Base-by-base conservation (phyloP, 495 filamentous ascomycete genomes). In the Talaromyces stipitatus region DNA sequence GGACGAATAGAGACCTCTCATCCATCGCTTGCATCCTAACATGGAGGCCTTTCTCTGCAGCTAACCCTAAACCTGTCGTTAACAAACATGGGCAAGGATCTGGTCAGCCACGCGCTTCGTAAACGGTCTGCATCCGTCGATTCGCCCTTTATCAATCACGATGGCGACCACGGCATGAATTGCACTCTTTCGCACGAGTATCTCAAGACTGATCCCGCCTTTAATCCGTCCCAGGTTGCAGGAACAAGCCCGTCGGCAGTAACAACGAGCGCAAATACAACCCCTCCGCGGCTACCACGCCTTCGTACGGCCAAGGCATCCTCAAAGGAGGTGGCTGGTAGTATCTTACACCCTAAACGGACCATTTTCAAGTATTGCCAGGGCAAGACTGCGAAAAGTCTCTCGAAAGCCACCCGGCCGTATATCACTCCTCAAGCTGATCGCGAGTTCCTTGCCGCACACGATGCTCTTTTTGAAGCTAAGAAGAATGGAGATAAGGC, bases 391-490 rank as follows among this genome's bases (percentile, higher is more conserved):
- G 69, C 68, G 14, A 60, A 61, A 18, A 65, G 61, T 30, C 58
- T 67, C 46, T 69, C 66, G 18, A 74, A 64, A 56, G 69, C 63
- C 52, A 61, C 60, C 36, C 69, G 64, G 14, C 67, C 67, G 38
- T 72, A 65, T 59, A 59, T 69, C 28, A 74, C 65, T 3, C 64
- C 61, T 30, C 62, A 69, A 58, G 64, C 59, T 11, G 68, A 77
- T 45, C 58, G 66, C 8, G 67, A 77, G n/a, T 65, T 76, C 32
- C 51, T 76, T 8, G 62, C 69, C 28, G 72, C 70, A 12, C 64
- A 73, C 52, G 63, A 73, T 53, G 63, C 63, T 27, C 58, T 77
- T 3, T 48, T 62, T 12, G 62, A 67, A 28, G 60, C 65, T 20
- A 33, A 59, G 28, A 41, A 59, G 12, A 8, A 28, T 12, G 22